Percentiles rank a stretch among this genome's conserved stretches.
Evolutionary conservation across 805 yeast genomes (phyloP).

Genomic region (Saturnispora serradocipensis): DNA sequence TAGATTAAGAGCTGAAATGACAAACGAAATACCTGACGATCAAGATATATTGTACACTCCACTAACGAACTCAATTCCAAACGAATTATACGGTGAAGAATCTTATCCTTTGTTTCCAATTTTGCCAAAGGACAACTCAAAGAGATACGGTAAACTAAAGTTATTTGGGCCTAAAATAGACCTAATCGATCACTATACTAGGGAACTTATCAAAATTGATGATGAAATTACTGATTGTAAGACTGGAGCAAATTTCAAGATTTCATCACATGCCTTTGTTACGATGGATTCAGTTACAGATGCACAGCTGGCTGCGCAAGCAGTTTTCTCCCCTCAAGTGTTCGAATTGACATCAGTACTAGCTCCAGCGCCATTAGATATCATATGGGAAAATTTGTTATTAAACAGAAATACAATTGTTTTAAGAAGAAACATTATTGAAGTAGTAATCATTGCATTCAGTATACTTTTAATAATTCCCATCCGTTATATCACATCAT

Average conservation of each 20-base stretch:
- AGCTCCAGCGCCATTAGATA: slow-evolving; percentile 96
- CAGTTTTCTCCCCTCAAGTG: slow-evolving; percentile 83
- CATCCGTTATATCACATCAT: slow-evolving; percentile 47
- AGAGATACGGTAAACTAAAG: slow-evolving; percentile 19
- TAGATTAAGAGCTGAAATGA: slow-evolving; percentile 23
- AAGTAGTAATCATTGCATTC: slow-evolving; percentile 35
- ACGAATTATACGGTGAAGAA: slow-evolving; percentile 1
- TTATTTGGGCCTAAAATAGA: slow-evolving; percentile 25
- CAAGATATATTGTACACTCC: slow-evolving; percentile 13
- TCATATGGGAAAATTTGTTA: slow-evolving; percentile 63
- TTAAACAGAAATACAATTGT: slow-evolving; percentile 32
- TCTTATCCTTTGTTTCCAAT: slow-evolving; percentile 5
- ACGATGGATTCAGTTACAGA: slow-evolving; percentile 91
- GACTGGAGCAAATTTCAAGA: slow-evolving; percentile 29
- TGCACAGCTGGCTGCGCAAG: slow-evolving; percentile 97
- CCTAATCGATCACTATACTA: slow-evolving; percentile 28
- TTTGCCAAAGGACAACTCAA: slow-evolving; percentile 8
- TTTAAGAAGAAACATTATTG: slow-evolving; percentile 25
- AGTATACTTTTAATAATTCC: slow-evolving; percentile 46
- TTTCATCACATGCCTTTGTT: slow-evolving; percentile 52
- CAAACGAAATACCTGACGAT: slow-evolving; percentile 15
- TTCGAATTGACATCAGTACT: slow-evolving; percentile 71
- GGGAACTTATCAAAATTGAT: slow-evolving; percentile 31
- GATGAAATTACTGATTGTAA: slow-evolving; percentile 29
- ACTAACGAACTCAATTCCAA: slow-evolving; percentile 2